phyloP scores from a whole-genome alignment of 1,284 basidiomycete species.

The Somion occarium region DNA sequence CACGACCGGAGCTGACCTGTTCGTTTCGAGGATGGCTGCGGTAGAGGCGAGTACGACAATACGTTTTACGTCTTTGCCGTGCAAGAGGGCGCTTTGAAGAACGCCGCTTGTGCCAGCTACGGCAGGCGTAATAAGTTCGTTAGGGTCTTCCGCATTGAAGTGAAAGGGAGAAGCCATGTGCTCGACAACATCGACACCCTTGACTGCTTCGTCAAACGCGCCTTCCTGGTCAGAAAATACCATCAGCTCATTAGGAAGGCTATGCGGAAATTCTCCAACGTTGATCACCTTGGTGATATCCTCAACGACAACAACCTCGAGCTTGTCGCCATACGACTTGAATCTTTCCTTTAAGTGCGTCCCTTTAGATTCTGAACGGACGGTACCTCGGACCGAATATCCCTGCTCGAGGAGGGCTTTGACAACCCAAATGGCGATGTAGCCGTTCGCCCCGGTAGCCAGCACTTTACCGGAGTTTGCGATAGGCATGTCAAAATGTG shows the following conservation, averaged over 20 bases:
- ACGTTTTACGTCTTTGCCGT: conserved; percentile 47
- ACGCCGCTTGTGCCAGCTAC: conserved; percentile 25
- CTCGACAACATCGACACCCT: conserved; percentile 37
- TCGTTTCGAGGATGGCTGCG: conserved; percentile 40
- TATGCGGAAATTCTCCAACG: no score
- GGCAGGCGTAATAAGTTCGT: conserved; percentile 30
- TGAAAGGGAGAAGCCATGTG: conserved; percentile 46
- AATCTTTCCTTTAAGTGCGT: conserved; percentile 27
- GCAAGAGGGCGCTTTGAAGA: conserved; percentile 20
- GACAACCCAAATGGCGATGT: conserved; percentile 28
- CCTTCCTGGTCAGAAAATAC: no score
- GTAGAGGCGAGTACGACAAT: conserved; percentile 63
- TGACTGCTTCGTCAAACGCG: conserved; percentile 33
- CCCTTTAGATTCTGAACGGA: conserved; percentile 40
- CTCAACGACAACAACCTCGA: conserved; percentile 2
- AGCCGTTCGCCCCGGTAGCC: conserved; percentile 27
- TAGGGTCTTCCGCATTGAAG: conserved; percentile 30
- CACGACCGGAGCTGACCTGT: background rate
- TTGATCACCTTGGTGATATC: conserved; percentile 20
- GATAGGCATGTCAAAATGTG: conserved; percentile 9
- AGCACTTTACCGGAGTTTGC: conserved; percentile 21
- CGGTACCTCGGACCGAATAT: conserved; percentile 43
- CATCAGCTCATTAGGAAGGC: no score
- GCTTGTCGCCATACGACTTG: background rate
- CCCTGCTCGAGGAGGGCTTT: conserved; percentile 26